Conservation (phyloP, 2,329 filamentous ascomycete genomes). For the Alternaria ventricosa region DNA sequence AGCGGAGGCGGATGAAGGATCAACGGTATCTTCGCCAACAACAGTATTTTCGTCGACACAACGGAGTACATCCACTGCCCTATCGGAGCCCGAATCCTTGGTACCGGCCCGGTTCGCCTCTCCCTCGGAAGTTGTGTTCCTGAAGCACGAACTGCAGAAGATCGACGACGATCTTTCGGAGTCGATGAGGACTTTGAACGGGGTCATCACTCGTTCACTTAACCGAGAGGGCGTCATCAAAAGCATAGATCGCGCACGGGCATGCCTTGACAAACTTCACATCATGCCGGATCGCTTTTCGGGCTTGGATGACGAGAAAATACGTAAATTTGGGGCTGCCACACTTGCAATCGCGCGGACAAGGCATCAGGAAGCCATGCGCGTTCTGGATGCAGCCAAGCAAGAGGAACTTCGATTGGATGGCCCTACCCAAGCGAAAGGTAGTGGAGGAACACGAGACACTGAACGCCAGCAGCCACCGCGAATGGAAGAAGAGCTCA, state of each 20-base stretch:
- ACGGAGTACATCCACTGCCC: not conserved
- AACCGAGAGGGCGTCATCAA: not conserved
- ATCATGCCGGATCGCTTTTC: not conserved
- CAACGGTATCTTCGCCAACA: not conserved
- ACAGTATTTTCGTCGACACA: not conserved
- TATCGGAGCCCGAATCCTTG: not conserved
- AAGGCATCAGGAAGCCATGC: not conserved
- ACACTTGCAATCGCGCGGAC: not conserved
- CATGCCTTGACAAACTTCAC: not conserved
- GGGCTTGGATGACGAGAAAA: not conserved
- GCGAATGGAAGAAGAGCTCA: not conserved
- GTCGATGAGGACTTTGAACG: not conserved
- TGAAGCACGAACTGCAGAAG: not conserved
- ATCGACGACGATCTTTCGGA: not conserved
- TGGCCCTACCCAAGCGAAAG: not conserved
- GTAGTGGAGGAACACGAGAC: not conserved
- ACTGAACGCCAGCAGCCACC: fast-evolving
- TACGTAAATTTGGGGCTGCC: not conserved
- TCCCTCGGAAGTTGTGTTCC: not conserved
- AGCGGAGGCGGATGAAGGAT: not conserved
- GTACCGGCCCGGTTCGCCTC: not conserved
- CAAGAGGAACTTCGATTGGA: not conserved
- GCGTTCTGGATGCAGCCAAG: not conserved
- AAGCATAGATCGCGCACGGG: not conserved
- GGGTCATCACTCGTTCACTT: not conserved